A percentile compares a stretch with the other conserved stretches of the same genome.
These are phyloP conservation scores for Schoenoplectus triqueter DNA, from an alignment of 202 grass and related monocot species.

Conservation along the genomic window DNA sequence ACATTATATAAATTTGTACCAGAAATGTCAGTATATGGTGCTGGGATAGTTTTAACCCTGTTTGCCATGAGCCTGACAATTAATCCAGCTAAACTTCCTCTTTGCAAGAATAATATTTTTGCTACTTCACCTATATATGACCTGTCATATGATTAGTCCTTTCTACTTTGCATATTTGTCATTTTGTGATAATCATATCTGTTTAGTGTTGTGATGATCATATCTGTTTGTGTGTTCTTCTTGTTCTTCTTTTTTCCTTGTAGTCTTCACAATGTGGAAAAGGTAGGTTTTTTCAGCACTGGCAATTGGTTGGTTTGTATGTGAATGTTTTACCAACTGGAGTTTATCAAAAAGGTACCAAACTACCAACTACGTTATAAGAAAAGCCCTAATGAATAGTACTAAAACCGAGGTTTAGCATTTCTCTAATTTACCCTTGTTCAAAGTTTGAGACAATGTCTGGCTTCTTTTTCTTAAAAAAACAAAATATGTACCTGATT, in stretches of 20 bases:
- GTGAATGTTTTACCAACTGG: conserved; percentile 20
- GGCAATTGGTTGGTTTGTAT: conserved; percentile 51
- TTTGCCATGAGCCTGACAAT: conserved; percentile 75
- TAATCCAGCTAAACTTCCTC: conserved; percentile 70
- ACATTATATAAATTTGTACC: conserved; percentile 42
- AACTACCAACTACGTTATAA: too few relatives aligned
- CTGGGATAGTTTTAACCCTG: conserved; percentile 56
- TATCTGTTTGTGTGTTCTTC: not conserved
- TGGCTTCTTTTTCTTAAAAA: too few relatives aligned
- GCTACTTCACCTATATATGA: not conserved
- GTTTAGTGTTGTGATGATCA: conserved; percentile 1
- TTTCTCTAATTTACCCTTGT: not conserved
- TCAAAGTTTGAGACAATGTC: not conserved
- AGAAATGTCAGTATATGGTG: conserved; percentile 53
- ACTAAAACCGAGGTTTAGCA: not conserved
- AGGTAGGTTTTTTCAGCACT: conserved; percentile 74
- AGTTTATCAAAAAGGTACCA: not conserved
- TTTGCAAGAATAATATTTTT: not conserved
- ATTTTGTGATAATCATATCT: not conserved
- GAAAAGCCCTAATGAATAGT: not conserved
- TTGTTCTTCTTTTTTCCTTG: conserved; percentile 8
- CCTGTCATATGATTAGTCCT: not conserved
- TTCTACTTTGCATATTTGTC: not conserved
- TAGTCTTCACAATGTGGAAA: conserved; percentile 74
- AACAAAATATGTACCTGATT: too few relatives aligned